Evolutionary conservation across 495 filamentous ascomycete species (phyloP).

Genomic region (Chaetomidium leptoderma): DNA sequence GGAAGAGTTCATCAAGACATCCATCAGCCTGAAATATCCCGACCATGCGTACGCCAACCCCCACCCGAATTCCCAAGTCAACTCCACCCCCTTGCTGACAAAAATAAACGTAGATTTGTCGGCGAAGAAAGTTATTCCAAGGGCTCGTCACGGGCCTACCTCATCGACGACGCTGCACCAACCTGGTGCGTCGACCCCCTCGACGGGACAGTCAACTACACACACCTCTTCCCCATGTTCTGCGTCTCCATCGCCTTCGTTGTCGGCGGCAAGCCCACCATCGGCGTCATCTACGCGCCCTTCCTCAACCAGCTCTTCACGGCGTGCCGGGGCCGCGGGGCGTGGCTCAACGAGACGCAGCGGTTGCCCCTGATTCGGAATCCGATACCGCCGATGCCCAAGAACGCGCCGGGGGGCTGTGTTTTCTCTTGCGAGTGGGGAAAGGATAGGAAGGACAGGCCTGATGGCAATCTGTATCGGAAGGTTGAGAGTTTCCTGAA

Average conservation of each 20-base stretch:
- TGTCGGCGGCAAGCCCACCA: slow-evolving; percentile 50
- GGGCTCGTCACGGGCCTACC: slow-evolving; percentile 54
- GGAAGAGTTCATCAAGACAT: slow-evolving; percentile 57
- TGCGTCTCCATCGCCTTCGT: slow-evolving; percentile 65
- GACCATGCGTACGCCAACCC: slow-evolving; percentile 51
- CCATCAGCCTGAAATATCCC: slow-evolving; percentile 55
- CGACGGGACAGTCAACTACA: slow-evolving; percentile 71
- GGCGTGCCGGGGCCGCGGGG: slow-evolving; percentile 55
- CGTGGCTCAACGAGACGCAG: slow-evolving; percentile 61
- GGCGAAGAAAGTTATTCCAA: slow-evolving; percentile 68
- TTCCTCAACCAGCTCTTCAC: slow-evolving; percentile 62
- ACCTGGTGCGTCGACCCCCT: slow-evolving; percentile 69
- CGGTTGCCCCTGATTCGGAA: slow-evolving; percentile 54
- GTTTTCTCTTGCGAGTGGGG: slow-evolving; percentile 69
- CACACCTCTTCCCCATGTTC: slow-evolving; percentile 69
- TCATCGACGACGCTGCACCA: slow-evolving; percentile 49
- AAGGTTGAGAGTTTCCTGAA: slow-evolving; percentile 68
- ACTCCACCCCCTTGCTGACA: neutral
- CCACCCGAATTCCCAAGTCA: too few relatives aligned
- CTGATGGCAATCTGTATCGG: slow-evolving; percentile 58
- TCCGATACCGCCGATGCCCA: slow-evolving; percentile 55
- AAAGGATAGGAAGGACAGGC: slow-evolving; percentile 60
- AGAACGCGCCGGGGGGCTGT: slow-evolving; percentile 60
- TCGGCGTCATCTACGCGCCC: slow-evolving; percentile 64
- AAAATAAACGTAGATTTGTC: slow-evolving; percentile 50